A percentile compares a stretch with the other conserved stretches of the same genome.
Evolutionary conservation across 176 grass and related monocot species (phyloP).

Genomic region (Carex cristatella): DNA sequence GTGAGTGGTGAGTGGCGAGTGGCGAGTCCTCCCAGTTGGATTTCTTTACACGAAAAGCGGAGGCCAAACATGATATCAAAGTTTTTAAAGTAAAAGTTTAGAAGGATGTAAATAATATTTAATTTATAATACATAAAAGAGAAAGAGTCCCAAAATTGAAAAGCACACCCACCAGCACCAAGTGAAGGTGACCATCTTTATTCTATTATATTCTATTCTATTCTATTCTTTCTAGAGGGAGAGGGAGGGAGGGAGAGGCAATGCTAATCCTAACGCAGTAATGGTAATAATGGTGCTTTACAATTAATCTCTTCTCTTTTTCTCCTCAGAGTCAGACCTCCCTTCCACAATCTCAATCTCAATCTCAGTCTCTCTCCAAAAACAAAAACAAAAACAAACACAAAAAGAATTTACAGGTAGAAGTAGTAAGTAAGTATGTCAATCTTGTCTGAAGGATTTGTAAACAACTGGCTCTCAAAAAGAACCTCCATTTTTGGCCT

Average conservation of each 20-base stretch:
- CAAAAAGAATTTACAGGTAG: too few relatives aligned
- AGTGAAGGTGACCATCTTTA: too few relatives aligned
- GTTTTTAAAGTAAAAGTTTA: not conserved
- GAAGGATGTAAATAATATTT: not conserved
- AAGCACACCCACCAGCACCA: not conserved
- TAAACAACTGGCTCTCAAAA: slow-evolving; percentile 50
- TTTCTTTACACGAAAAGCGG: too few relatives aligned
- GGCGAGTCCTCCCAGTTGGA: not conserved
- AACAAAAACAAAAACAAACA: too few relatives aligned
- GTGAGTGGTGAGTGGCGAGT: too few relatives aligned
- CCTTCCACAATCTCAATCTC: not conserved
- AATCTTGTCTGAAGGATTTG: slow-evolving; percentile 35
- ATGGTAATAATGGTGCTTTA: not conserved
- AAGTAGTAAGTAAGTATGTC: slow-evolving; percentile 1
- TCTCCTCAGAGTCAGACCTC: not conserved
- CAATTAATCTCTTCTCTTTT: not conserved
- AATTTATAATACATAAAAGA: not conserved
- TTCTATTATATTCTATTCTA: too few relatives aligned
- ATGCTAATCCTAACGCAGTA: not conserved
- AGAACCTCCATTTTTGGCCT: slow-evolving; percentile 79
- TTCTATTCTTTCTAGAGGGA: too few relatives aligned
- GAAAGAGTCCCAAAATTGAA: not conserved
- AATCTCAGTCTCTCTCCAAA: too few relatives aligned
- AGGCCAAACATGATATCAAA: not conserved
- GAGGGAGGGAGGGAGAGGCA: not conserved